phyloP scores from a whole-genome alignment of 805 yeast species.

The Saccharomycopsis schoenii region DNA sequence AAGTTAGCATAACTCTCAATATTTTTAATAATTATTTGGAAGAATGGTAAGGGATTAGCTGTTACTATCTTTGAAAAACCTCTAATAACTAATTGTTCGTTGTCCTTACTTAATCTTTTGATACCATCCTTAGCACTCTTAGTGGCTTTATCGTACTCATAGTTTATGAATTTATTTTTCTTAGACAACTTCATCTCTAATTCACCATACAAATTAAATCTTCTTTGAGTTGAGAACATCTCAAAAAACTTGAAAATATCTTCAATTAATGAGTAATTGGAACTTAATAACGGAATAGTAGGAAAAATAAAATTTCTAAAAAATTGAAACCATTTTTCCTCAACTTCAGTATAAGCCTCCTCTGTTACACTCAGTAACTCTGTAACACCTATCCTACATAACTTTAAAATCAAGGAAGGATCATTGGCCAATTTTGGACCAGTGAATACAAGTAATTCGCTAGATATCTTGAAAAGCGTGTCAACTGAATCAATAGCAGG shows the following conservation, averaged over 20 bases:
- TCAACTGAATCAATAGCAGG: constrained; percentile 30
- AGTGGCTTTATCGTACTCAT: constrained; percentile 57
- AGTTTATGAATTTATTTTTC: constrained; percentile 43
- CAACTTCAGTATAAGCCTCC: constrained; percentile 18
- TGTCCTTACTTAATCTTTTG: constrained; percentile 75
- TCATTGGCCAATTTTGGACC: constrained; percentile 47
- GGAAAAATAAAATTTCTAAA: constrained; percentile 62
- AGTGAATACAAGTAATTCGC: constrained; percentile 39
- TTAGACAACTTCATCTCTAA: constrained; percentile 49
- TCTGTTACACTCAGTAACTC: constrained; percentile 14
- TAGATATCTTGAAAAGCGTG: constrained; percentile 38
- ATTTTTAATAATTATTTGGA: constrained; percentile 62
- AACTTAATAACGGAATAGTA: constrained; percentile 40
- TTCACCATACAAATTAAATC: constrained; percentile 79
- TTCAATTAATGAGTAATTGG: constrained; percentile 50
- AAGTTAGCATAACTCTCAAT: constrained; percentile 89
- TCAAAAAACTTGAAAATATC: constrained; percentile 48
- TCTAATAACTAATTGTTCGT: constrained; percentile 62
- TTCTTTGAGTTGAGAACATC: constrained; percentile 45
- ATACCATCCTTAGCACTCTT: constrained; percentile 69
- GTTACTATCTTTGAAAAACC: constrained; percentile 61
- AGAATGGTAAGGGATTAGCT: constrained; percentile 70
- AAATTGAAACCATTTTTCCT: constrained; percentile 44
- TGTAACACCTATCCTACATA: constrained; percentile 48
- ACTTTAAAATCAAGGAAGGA: constrained; percentile 39